Conservation (phyloP, 73 alveolate species). For the Paramecium octaurelia region DNA sequence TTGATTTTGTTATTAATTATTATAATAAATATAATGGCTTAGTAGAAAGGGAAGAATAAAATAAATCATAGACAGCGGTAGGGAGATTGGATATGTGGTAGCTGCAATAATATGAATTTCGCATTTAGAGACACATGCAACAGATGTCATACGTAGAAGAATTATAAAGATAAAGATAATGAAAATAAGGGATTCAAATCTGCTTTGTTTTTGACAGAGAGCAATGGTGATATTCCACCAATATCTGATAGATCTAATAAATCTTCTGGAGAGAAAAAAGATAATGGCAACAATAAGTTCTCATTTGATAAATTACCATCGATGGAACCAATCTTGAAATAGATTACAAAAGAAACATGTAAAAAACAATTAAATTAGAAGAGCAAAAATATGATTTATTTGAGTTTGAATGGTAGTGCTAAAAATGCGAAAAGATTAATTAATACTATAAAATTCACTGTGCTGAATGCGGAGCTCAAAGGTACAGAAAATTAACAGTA, state of each 20-base stretch:
- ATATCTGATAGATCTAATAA: not conserved
- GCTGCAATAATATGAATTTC: conserved; percentile 68
- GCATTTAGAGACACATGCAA: conserved; percentile 69
- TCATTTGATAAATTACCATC: conserved; percentile 42
- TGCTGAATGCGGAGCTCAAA: not conserved
- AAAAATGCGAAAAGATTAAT: not conserved
- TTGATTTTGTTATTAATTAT: not conserved
- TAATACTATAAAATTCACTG: conserved; percentile 22
- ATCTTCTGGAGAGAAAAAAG: not conserved
- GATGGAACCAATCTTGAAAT: not conserved
- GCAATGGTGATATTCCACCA: conserved; percentile 52
- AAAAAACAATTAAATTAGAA: not conserved
- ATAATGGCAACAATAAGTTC: not conserved
- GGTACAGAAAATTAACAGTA: not conserved
- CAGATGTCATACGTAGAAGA: conserved; percentile 60
- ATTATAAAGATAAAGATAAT: not conserved
- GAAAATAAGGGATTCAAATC: conserved; percentile 28
- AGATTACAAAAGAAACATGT: not conserved
- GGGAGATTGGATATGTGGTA: conserved; percentile 71
- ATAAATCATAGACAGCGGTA: conserved; percentile 17
- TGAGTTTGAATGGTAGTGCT: conserved; percentile 44
- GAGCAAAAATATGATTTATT: not conserved
- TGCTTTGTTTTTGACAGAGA: conserved; percentile 17
- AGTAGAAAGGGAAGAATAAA: not conserved
- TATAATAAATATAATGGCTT: not conserved